Evolutionary conservation across 2,329 filamentous ascomycete species (phyloP).

Genomic region (Monosporascus sp.): DNA sequence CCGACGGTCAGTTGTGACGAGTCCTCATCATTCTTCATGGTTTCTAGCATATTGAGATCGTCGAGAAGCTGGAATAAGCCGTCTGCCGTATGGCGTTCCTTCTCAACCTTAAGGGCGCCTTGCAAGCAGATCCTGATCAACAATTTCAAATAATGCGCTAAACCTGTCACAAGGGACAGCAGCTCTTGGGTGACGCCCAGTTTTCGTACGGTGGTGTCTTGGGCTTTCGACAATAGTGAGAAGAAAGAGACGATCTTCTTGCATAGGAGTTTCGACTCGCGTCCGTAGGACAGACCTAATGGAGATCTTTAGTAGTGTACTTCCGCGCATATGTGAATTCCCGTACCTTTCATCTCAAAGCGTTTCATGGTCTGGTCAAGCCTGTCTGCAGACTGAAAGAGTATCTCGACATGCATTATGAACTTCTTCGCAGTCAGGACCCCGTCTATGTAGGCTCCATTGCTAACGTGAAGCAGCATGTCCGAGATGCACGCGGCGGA

Average conservation of each 20-base stretch:
- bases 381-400: conserved; percentile 83
- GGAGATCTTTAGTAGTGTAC: conserved; percentile 14
- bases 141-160: conserved; percentile 96
- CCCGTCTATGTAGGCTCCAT: conserved; percentile 91
- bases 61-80: conserved; percentile 79
- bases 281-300: conserved; percentile 77
- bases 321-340: neutral
- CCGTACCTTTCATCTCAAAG: conserved; percentile 69
- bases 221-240: conserved; percentile 86
- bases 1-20: conserved; percentile 61
- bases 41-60: conserved; percentile 78
- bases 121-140: conserved; percentile 96
- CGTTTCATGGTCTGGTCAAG: conserved; percentile 68
- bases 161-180: conserved; percentile 91
- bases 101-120: conserved; percentile 84
- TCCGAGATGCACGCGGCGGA: conserved; percentile 98
- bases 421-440: conserved; percentile 93
- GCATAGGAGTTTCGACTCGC: conserved; percentile 97
- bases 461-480: conserved; percentile 97
- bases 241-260: conserved; percentile 99
- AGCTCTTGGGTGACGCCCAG: conserved; percentile 95
- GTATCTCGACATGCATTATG: conserved; percentile 89
- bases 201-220: conserved; percentile 83
- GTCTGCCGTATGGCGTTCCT: conserved; percentile 68
- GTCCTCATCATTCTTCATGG: conserved; percentile 65